A percentile compares a stretch with the other conserved stretches of the same genome.
Conservation (phyloP, 2,329 filamentous ascomycete genomes). For the Volutella citrinella region DNA sequence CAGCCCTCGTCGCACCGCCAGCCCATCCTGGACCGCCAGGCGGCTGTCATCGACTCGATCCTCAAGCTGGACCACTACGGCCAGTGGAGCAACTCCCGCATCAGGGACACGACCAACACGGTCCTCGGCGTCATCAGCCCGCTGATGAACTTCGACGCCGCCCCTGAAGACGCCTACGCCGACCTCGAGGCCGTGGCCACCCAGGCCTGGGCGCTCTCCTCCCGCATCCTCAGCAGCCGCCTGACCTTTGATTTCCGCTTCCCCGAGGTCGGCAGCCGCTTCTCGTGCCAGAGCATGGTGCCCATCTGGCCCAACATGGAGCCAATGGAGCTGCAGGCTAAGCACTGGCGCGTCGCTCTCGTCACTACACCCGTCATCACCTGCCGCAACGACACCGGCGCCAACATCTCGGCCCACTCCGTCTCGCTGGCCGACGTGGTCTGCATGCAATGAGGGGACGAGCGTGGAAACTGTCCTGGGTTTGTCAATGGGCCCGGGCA, state of each 20-base stretch:
- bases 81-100: conserved; percentile 29
- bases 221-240: conserved; percentile 43
- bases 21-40: conserved; percentile 37
- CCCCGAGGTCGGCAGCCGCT: conserved; percentile 48
- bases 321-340: conserved; percentile 43
- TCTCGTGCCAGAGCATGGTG: conserved; percentile 46
- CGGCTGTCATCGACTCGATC: conserved; percentile 36
- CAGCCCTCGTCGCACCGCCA: conserved; percentile 35
- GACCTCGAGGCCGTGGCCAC: conserved; percentile 42
- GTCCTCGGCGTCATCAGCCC: conserved; percentile 36
- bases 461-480: no score
- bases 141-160: conserved; percentile 34
- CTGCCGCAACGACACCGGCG: conserved; percentile 49
- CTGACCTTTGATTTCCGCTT: conserved; percentile 47
- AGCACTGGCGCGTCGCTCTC: conserved; percentile 51
- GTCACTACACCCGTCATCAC: conserved; percentile 54
- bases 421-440: conserved; percentile 46
- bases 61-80: conserved; percentile 30
- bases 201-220: conserved; percentile 43
- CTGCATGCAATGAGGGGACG: conserved; percentile 42
- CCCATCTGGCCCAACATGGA: conserved; percentile 41
- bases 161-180: conserved; percentile 34
- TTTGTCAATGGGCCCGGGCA: no score
- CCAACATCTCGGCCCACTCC: conserved; percentile 42
- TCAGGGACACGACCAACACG: conserved; percentile 42